phyloP scores from a whole-genome alignment of 768 basidiomycete species.

The Chlorophyllum brunneum region DNA sequence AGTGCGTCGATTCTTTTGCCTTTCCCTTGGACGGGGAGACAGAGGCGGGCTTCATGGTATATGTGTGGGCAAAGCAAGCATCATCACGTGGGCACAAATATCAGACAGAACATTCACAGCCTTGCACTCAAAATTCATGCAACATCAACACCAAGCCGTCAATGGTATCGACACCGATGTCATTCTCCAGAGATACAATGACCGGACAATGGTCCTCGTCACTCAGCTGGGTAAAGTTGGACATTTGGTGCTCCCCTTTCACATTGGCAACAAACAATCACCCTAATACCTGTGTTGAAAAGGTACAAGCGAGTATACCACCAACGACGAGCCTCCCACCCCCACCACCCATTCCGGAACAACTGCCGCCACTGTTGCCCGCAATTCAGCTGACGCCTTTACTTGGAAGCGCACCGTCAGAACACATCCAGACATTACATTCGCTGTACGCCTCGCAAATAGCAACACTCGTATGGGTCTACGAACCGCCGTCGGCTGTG shows the following conservation, averaged over 20 bases:
- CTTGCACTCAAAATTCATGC: conserved; percentile 26
- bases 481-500: conserved; percentile 36
- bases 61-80: conserved; percentile 4
- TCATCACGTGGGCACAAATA: conserved; percentile 8
- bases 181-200: conserved; percentile 73
- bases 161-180: conserved; percentile 66
- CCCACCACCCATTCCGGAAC: conserved; percentile 29
- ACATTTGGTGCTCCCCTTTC: conserved; percentile 53
- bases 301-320: conserved; percentile 84
- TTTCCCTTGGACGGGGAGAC: conserved; percentile 51
- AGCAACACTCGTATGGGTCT: conserved; percentile 77
- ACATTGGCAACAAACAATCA: not conserved
- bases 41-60: conserved; percentile 19
- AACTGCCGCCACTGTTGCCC: conserved; percentile 60
- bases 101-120: not conserved
- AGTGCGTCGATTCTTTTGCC: conserved; percentile 44
- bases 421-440: conserved; percentile 67
- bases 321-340: conserved; percentile 51
- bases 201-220: conserved; percentile 80
- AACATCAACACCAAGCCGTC: conserved; percentile 49
- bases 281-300: conserved; percentile 11
- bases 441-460: conserved; percentile 84
- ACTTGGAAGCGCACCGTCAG: conserved; percentile 70
- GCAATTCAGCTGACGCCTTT: conserved; percentile 75
- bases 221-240: conserved; percentile 93